Base-by-base conservation (phyloP, 495 filamentous ascomycete species). In the Tetracladium setigerum region DNA sequence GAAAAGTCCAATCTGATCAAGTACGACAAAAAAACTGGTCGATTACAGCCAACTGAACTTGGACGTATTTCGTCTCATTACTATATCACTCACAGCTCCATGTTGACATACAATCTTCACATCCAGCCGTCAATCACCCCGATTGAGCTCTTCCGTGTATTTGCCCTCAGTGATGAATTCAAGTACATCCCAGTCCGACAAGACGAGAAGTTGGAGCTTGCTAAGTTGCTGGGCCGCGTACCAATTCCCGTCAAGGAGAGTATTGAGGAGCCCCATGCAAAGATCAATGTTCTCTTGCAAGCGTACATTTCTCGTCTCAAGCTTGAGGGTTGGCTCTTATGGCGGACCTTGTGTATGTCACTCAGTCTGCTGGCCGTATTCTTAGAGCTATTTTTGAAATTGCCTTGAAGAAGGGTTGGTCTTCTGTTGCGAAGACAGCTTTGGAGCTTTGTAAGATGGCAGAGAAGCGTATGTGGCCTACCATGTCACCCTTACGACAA, bases 401-500 rank as follows among this genome's bases (percentile, higher is more conserved):
- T 36, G 85, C 83, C 22, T 67, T 99, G 41, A 95, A 89, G 72
- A 95, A 95, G 64, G 91, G 90, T 14, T 99, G 91, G 92, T 77
- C 94, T 7, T 87, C 83, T 12, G 94, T 97, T 11, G 86, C 92
- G 8, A 95, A 91, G 69, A 86, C 83, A 49, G 89, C 94, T 5
- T 74, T 99, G 30, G 87, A 96, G 55, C 72, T 99, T 33, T 99
- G 92, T 69, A 99, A 99, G 69, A 97, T 95, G 90, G 91, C 91
- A 2, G 92, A 99, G 71, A 95, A 94, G 73, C 74, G 94, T 18
- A 97, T 97, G 92, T 99, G 92, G 92, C 90, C 89, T 5, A 95
- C 90, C 16, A 97, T 97, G 92, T 85, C 87, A 15, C 92, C 92
- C 6, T 76, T 99, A 8, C 75, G 94, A 33, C 92, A 99, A 58